These are phyloP conservation scores for Alternaria gansuensis DNA, from an alignment of 2,329 filamentous ascomycete genomes.

Conservation along the genomic window DNA sequence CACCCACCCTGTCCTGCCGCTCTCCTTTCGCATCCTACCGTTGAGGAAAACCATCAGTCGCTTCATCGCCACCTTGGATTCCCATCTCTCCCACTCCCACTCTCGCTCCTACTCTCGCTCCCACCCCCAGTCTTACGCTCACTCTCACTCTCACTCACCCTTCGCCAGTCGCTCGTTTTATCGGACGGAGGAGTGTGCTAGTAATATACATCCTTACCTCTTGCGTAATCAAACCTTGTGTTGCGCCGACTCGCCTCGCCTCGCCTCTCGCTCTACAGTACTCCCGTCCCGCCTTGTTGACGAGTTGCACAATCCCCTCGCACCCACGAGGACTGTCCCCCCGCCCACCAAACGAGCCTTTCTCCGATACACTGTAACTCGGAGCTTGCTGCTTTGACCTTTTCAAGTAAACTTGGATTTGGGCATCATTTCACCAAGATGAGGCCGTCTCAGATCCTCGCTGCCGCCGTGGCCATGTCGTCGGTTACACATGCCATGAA, in stretches of 20 bases:
- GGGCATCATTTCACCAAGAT: constrained; percentile 33
- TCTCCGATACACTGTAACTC: constrained; percentile 11
- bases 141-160: constrained; percentile 15
- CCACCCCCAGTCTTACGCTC: constrained; percentile 20
- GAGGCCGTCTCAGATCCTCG: constrained; percentile 53
- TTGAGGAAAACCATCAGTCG: constrained; percentile 14
- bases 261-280: constrained; percentile 30
- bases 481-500: constrained; percentile 48
- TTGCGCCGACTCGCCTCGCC: constrained; percentile 8
- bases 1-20: constrained; percentile 3
- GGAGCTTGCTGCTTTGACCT: background rate
- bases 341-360: constrained; percentile 22
- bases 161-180: constrained; percentile 52
- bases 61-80: constrained; percentile 29
- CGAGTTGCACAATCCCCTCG: constrained; percentile 31
- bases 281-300: constrained; percentile 29
- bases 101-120: constrained; percentile 4
- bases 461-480: constrained; percentile 50
- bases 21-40: constrained; percentile 19
- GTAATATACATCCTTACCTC: constrained; percentile 11
- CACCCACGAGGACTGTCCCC: constrained; percentile 23
- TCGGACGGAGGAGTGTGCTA: constrained; percentile 32
- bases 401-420: background rate
- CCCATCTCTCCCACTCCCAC: background rate
- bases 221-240: constrained; percentile 29